Evolutionary conservation across 495 filamentous ascomycete species (phyloP).

Genomic region (Penicillium canariense): DNA sequence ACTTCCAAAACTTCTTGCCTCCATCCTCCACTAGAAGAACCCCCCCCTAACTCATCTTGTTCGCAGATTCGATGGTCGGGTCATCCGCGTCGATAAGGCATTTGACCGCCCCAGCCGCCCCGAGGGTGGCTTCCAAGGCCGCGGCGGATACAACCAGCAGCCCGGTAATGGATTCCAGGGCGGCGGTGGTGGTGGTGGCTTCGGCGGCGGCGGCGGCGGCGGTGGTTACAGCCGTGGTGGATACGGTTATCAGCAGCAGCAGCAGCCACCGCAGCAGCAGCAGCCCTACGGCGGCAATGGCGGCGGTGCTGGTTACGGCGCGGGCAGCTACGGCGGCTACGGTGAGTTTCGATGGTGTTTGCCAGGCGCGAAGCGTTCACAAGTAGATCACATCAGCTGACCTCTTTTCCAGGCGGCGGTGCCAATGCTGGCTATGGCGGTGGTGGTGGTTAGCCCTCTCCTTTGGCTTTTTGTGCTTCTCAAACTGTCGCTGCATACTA

Average conservation of each 20-base stretch:
- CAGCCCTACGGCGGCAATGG: constrained; percentile 20
- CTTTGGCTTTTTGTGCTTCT: not conserved
- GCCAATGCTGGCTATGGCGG: constrained; percentile 34
- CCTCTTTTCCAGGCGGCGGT: constrained; percentile 22
- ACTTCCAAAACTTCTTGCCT: not conserved
- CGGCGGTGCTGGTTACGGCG: constrained; percentile 27
- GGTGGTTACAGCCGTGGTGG: constrained; percentile 34
- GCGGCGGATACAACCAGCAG: constrained; percentile 43
- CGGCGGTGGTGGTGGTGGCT: constrained; percentile 7
- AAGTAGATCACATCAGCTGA: not conserved
- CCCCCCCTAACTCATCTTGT: not conserved
- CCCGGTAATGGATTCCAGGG: constrained; percentile 33
- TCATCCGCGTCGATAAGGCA: constrained; percentile 94
- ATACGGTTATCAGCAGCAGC: constrained; percentile 26
- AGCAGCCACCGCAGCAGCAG: constrained; percentile 24
- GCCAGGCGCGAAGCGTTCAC: not conserved
- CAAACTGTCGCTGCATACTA: not conserved
- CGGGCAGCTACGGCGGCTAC: constrained; percentile 23
- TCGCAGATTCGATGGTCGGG: constrained; percentile 87
- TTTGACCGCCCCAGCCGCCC: constrained; percentile 62
- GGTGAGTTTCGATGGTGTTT: constrained; percentile 15
- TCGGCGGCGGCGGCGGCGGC: constrained; percentile 30
- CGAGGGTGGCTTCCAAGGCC: constrained; percentile 45
- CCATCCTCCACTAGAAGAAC: not conserved
- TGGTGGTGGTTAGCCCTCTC: constrained; percentile 33